Percentiles rank a stretch among this genome's conserved stretches.
phyloP scores from a whole-genome alignment of 495 filamentous ascomycete genomes.

The Annulohypoxylon nitens region DNA sequence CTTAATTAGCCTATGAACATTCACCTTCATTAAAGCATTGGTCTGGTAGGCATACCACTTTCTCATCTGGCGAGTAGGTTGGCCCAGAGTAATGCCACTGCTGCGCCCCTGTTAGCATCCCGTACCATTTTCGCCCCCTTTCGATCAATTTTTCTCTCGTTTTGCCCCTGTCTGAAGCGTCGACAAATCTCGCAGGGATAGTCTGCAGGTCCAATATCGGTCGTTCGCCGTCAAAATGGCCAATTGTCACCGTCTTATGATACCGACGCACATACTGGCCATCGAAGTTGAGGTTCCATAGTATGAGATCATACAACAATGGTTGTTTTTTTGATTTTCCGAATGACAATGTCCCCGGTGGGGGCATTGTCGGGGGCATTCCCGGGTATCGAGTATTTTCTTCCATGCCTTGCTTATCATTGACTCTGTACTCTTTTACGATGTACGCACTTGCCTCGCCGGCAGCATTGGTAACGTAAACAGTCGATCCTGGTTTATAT shows the following conservation, averaged over 20 bases:
- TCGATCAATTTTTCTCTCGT: neutral
- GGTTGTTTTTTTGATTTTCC: neutral
- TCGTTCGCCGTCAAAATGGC: neutral
- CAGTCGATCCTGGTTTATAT: conserved; percentile 1
- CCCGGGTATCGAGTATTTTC: too few species aligned
- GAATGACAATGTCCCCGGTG: too few species aligned
- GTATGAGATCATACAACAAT: neutral
- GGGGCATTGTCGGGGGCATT: too few species aligned
- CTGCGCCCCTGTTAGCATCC: neutral
- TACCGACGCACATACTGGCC: neutral
- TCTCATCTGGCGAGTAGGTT: neutral
- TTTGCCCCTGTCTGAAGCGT: neutral
- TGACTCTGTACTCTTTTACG: neutral
- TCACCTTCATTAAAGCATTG: neutral
- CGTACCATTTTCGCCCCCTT: conserved; percentile 3
- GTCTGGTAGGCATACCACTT: neutral
- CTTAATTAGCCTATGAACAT: neutral
- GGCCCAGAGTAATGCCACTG: neutral
- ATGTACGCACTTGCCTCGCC: neutral
- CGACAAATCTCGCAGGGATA: neutral
- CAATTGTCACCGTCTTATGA: neutral
- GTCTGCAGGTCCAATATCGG: neutral
- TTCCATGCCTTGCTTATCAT: too few species aligned
- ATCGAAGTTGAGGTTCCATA: neutral
- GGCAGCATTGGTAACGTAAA: neutral